phyloP scores from a whole-genome alignment of 441 rosid genomes.

The Adansonia rubrostipa region DNA sequence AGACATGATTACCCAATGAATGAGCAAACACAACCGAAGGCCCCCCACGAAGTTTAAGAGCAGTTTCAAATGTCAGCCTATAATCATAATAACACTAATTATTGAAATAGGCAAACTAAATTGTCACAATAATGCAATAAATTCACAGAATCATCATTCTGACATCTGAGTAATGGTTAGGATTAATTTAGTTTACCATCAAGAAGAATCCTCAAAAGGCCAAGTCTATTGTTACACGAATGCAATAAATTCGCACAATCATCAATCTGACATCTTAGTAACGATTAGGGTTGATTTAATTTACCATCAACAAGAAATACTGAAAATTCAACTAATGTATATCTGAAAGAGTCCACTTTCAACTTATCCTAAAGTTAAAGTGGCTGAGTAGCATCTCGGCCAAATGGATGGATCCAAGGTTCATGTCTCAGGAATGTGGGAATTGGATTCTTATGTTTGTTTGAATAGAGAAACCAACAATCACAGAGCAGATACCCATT shows the following conservation, averaged over 20 bases:
- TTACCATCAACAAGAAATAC: slow-evolving; percentile 14
- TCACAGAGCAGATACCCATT: not conserved
- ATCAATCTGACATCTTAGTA: slow-evolving; percentile 10
- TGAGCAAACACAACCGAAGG: slow-evolving; percentile 95
- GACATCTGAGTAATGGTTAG: too few species aligned
- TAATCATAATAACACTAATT: slow-evolving; percentile 28
- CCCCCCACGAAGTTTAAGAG: slow-evolving; percentile 89
- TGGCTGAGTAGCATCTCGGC: slow-evolving; percentile 7
- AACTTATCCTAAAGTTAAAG: slow-evolving; percentile 4
- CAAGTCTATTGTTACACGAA: not conserved
- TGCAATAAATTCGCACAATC: slow-evolving; percentile 24
- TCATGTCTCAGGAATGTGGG: slow-evolving; percentile 1
- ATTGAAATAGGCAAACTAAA: slow-evolving; percentile 21
- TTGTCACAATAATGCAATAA: too few species aligned
- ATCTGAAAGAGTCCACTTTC: slow-evolving; percentile 3
- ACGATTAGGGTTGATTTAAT: not conserved
- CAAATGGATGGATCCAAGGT: not conserved
- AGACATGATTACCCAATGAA: slow-evolving; percentile 95
- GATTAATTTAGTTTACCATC: too few species aligned
- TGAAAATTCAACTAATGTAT: not conserved
- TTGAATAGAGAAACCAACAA: slow-evolving; percentile 4
- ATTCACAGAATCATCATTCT: too few species aligned
- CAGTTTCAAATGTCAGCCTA: slow-evolving; percentile 97
- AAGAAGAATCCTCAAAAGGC: too few species aligned
- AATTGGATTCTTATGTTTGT: slow-evolving; percentile 15